Conservation (phyloP, 192 early-diverging fungal genomes). For the Glomus cerebriforme region DNA sequence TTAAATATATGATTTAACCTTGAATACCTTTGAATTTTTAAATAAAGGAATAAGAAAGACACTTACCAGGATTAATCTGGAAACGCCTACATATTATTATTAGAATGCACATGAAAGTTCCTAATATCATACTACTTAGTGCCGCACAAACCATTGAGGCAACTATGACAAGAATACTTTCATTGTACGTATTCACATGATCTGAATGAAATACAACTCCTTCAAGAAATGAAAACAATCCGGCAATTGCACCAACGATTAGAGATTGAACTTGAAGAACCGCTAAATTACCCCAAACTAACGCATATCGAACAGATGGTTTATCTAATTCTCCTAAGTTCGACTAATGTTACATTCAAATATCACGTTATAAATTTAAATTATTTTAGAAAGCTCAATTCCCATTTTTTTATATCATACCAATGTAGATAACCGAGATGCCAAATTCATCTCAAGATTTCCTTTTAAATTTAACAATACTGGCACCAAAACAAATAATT, state of each 20-base stretch:
- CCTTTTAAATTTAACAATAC: slow-evolving; percentile 88
- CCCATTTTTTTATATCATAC: slow-evolving; percentile 37
- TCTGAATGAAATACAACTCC: slow-evolving; percentile 56
- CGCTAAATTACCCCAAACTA: slow-evolving; percentile 74
- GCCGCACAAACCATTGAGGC: slow-evolving; percentile 71
- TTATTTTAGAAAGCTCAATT: neutral
- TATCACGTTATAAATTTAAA: neutral
- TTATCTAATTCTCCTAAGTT: slow-evolving; percentile 70
- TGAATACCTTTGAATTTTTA: no score
- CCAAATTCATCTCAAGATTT: slow-evolving; percentile 90
- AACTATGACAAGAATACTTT: slow-evolving; percentile 59
- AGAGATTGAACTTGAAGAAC: slow-evolving; percentile 76
- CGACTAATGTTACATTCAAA: slow-evolving; percentile 37
- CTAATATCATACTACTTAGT: slow-evolving; percentile 70
- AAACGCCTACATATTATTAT: slow-evolving; percentile 63
- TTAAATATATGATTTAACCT: neutral
- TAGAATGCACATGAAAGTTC: slow-evolving; percentile 68
- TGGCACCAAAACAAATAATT: slow-evolving; percentile 84
- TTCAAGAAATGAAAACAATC: slow-evolving; percentile 66
- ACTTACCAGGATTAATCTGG: slow-evolving; percentile 74
- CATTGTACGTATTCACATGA: slow-evolving; percentile 41
- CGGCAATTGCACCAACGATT: slow-evolving; percentile 70
- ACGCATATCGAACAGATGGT: slow-evolving; percentile 47
- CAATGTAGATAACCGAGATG: slow-evolving; percentile 80
- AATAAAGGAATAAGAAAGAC: neutral